Evolutionary conservation across 2,329 filamentous ascomycete species (phyloP), one percentile per base, ranked within the genome.

Genomic region (Claviceps arundinis): DNA sequence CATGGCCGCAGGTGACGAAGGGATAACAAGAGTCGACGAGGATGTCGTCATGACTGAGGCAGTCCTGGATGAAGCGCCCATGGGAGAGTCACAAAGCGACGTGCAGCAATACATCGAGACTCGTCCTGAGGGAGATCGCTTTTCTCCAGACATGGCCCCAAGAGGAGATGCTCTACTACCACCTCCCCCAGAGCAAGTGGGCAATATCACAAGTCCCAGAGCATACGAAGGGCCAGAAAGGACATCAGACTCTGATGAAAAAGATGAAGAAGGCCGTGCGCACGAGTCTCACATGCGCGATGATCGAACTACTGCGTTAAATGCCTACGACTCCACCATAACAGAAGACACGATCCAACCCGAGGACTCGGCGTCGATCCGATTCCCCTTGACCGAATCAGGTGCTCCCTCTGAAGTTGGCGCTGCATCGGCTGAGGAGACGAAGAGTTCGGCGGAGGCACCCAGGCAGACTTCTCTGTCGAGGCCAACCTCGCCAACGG

Each of bases 121-220:
- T 34, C 16, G 22, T 7, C 14, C 48, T 19, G 49, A 51, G 16
- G 8, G 19, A 4, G 11, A 24, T 30, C 19, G 37, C 7, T 3
- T 37, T 17, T 40, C n/a, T n/a, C 26, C 34, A 2, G 52, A 52
- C 26, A 34, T 46, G 4, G n/a, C 34, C 34, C 19, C 19, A 11
- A n/a, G 38, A 50, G 37, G 53, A 8, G 61, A 61, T 1, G 50
- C 64, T 5, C 50, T 69, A 14, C 54, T 69, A 1, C 68, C 66
- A 9, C 67, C 67, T 7, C 68, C 68, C 0, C 67, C 62, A 0
- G 68, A 70, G 24, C 65, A 70, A 54, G 68, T 70, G 9, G 68
- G 68, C 30, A 70, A 70, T 16, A 70, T 70, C 50, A 58, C 63
- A 11, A 64, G 64, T 5, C 67, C 68, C 4, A 64, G 60, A 49